Conservation (phyloP, 192 early-diverging fungal species). For the Coemansia sp. region DNA sequence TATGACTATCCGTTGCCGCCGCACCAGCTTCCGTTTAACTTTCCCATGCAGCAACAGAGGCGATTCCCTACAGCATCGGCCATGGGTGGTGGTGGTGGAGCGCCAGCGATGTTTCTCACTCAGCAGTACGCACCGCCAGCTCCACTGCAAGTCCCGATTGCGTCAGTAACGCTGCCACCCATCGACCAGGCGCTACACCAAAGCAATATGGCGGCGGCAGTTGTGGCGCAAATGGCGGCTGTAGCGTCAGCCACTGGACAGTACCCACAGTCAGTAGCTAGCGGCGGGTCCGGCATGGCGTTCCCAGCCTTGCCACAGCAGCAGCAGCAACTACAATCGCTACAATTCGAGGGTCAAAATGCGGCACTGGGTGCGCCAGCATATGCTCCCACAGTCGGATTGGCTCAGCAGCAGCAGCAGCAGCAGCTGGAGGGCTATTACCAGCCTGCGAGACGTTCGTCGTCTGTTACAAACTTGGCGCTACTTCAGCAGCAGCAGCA, state of each 20-base stretch:
- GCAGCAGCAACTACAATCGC: constrained; percentile 19
- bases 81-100: constrained; percentile 17
- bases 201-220: constrained; percentile 27
- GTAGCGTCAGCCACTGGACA: constrained; percentile 27
- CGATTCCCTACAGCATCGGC: constrained; percentile 19
- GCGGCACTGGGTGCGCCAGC: background rate
- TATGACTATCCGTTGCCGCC: constrained; percentile 38
- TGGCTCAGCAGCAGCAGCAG: constrained; percentile 22
- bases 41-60: constrained; percentile 28
- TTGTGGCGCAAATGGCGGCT: constrained; percentile 32
- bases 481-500: constrained; percentile 26
- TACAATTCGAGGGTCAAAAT: constrained; percentile 16
- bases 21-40: constrained; percentile 20
- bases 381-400: background rate
- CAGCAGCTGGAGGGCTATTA: constrained; percentile 12
- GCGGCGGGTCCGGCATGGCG: constrained; percentile 7
- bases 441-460: constrained; percentile 24
- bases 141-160: constrained; percentile 6
- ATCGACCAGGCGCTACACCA: constrained; percentile 39
- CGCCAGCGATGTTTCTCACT: constrained; percentile 31
- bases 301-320: constrained; percentile 19
- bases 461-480: constrained; percentile 36
- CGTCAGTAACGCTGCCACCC: constrained; percentile 29
- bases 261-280: constrained; percentile 19
- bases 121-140: constrained; percentile 37